Percentiles rank a stretch among this genome's conserved stretches.
Conservation (phyloP, 352 stramenopile genomes). For the Phytophthora hybrid region DNA sequence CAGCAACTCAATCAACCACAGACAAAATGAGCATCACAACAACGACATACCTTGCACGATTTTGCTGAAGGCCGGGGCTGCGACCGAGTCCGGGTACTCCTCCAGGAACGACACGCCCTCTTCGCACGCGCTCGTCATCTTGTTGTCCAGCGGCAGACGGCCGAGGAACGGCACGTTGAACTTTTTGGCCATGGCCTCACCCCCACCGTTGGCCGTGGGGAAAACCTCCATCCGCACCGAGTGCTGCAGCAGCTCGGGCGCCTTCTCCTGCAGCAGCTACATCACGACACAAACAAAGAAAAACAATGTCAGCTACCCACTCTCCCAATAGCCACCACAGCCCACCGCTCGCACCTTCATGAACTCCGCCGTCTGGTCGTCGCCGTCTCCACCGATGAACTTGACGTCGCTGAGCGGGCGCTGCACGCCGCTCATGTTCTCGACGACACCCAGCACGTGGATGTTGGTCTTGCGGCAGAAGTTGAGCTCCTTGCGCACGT, state of each 20-base stretch:
- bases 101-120: slow-evolving; percentile 95
- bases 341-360: slow-evolving; percentile 52
- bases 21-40: background rate
- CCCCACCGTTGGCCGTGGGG: slow-evolving; percentile 82
- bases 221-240: slow-evolving; percentile 94
- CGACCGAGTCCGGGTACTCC: slow-evolving; percentile 80
- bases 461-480: slow-evolving; percentile 98
- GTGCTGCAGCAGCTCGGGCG: slow-evolving; percentile 75
- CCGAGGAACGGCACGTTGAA: slow-evolving; percentile 98
- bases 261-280: slow-evolving; percentile 87
- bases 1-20: background rate
- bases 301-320: background rate
- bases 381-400: slow-evolving; percentile 63
- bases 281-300: slow-evolving; percentile 6
- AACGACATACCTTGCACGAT: slow-evolving; percentile 68
- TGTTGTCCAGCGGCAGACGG: slow-evolving; percentile 96
- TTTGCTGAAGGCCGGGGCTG: slow-evolving; percentile 70
- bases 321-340: background rate
- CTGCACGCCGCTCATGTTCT: slow-evolving; percentile 99
- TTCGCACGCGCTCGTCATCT: slow-evolving; percentile 97
- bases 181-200: slow-evolving; percentile 95
- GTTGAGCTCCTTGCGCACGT: slow-evolving; percentile 99
- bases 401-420: slow-evolving; percentile 80
- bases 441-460: slow-evolving; percentile 92
- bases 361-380: slow-evolving; percentile 69